These are phyloP conservation scores for Vanderwaltozyma tropicalis DNA, from an alignment of 805 yeast species.

Conservation along the genomic window DNA sequence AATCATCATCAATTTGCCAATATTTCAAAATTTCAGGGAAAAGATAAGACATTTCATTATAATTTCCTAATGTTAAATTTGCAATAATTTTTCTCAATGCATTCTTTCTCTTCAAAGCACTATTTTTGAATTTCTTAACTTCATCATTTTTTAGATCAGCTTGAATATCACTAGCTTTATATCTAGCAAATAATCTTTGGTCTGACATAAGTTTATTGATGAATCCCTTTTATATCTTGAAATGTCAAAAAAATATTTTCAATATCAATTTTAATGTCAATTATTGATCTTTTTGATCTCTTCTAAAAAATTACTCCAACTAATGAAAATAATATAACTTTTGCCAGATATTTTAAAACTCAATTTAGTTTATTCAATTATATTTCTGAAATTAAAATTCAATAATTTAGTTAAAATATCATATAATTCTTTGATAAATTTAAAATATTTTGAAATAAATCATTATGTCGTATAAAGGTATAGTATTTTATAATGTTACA, in stretches of 20 bases:
- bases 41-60: slow-evolving; percentile 54
- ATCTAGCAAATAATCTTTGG: slow-evolving; percentile 22
- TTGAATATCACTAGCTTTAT: slow-evolving; percentile 27
- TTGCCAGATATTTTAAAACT: too few relatives aligned
- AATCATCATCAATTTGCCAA: slow-evolving; percentile 47
- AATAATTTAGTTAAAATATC: too few relatives aligned
- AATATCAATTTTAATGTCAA: not conserved
- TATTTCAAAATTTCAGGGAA: slow-evolving; percentile 52
- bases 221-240: not conserved
- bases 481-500: too few relatives aligned
- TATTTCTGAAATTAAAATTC: too few relatives aligned
- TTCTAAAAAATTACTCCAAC: too few relatives aligned
- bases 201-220: slow-evolving; percentile 7
- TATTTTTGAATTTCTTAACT: slow-evolving; percentile 32
- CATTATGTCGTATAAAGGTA: too few relatives aligned
- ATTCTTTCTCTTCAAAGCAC: slow-evolving; percentile 31
- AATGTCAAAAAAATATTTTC: not conserved
- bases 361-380: too few relatives aligned
- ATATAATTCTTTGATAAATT: too few relatives aligned
- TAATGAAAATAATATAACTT: too few relatives aligned
- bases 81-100: slow-evolving; percentile 68
- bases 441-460: too few relatives aligned
- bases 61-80: slow-evolving; percentile 70
- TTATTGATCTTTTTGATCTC: not conserved
- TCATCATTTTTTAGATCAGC: slow-evolving; percentile 27